phyloP scores from a whole-genome alignment of 2,329 filamentous ascomycete genomes.

The Hysterium pulicare region DNA sequence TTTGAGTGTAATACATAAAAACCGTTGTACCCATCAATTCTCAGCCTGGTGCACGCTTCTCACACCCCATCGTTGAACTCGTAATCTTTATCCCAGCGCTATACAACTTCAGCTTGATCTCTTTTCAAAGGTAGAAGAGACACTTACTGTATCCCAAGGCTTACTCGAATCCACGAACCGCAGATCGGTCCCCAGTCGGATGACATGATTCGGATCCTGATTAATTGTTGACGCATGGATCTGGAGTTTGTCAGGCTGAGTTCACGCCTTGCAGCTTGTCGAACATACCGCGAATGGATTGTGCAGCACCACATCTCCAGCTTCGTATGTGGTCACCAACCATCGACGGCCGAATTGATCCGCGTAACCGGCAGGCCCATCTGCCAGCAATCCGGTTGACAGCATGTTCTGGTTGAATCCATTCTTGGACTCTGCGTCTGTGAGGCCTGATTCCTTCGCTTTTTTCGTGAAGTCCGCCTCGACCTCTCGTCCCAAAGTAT shows the following conservation, averaged over 20 bases:
- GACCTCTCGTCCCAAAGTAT: conserved; percentile 48
- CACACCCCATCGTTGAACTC: conserved; percentile 1
- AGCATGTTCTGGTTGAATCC: conserved; percentile 58
- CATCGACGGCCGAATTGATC: conserved; percentile 44
- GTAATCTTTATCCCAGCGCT: conserved; percentile 2
- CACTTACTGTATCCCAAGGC: conserved; percentile 48
- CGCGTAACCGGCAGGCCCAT: conserved; percentile 47
- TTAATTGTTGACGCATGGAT: conserved; percentile 59
- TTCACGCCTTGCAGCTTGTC: neutral
- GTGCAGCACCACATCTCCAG: conserved; percentile 49
- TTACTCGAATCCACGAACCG: conserved; percentile 53
- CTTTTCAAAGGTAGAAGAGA: neutral
- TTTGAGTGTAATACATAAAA: too few species aligned
- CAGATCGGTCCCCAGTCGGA: conserved; percentile 55
- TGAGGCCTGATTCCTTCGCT: conserved; percentile 49
- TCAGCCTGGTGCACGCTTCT: too few species aligned
- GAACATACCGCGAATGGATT: conserved; percentile 25
- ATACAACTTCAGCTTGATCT: neutral
- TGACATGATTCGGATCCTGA: conserved; percentile 49
- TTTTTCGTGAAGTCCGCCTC: conserved; percentile 50
- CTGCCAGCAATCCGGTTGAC: conserved; percentile 51
- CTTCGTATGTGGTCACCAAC: conserved; percentile 54
- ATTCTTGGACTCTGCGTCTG: conserved; percentile 48
- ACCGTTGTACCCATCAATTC: too few species aligned
- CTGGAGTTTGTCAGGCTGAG: conserved; percentile 27